Percentiles rank a stretch among this genome's conserved stretches.
These are phyloP conservation scores for Fusarium neocosmosporiellum DNA, from an alignment of 2,329 filamentous ascomycete species.

Conservation along the genomic window DNA sequence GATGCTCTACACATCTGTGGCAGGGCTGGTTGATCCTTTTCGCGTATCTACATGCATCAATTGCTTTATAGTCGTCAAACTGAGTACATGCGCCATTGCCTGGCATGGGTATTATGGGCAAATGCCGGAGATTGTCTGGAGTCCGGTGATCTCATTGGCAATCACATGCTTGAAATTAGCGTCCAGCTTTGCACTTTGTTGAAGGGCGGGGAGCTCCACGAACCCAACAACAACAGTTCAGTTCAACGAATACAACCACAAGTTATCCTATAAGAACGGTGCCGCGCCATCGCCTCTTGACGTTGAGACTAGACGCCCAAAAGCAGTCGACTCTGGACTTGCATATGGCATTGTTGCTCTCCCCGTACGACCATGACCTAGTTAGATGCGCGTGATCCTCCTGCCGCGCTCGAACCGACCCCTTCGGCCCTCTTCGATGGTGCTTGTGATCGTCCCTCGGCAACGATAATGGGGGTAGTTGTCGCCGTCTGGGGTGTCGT, in stretches of 20 bases:
- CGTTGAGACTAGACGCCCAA: slow-evolving; percentile 1
- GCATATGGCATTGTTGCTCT: slow-evolving; percentile 19
- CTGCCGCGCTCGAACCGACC: slow-evolving; percentile 19
- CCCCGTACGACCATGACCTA: slow-evolving; percentile 37
- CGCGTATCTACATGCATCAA: neutral
- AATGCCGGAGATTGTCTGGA: slow-evolving; percentile 23
- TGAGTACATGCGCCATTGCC: neutral
- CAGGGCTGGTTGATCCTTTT: neutral
- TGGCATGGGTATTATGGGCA: slow-evolving; percentile 20
- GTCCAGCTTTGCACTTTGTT: slow-evolving; percentile 32
- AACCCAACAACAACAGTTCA: slow-evolving; percentile 35
- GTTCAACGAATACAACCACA: slow-evolving; percentile 15
- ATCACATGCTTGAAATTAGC: slow-evolving; percentile 46
- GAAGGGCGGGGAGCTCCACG: slow-evolving; percentile 39
- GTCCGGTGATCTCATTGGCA: slow-evolving; percentile 42
- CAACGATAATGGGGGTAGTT: slow-evolving; percentile 57
- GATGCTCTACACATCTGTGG: neutral
- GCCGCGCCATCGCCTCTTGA: neutral
- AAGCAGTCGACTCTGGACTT: slow-evolving; percentile 15
- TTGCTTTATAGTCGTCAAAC: neutral
- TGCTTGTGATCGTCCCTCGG: slow-evolving; percentile 50
- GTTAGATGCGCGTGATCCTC: slow-evolving; percentile 28
- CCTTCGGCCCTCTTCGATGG: slow-evolving; percentile 34
- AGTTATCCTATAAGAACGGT: slow-evolving; percentile 12
- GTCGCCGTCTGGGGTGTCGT: slow-evolving; percentile 67